Evolutionary conservation across 2,329 filamentous ascomycete genomes (phyloP).

Genomic region (Decorospora gaudefroyi): DNA sequence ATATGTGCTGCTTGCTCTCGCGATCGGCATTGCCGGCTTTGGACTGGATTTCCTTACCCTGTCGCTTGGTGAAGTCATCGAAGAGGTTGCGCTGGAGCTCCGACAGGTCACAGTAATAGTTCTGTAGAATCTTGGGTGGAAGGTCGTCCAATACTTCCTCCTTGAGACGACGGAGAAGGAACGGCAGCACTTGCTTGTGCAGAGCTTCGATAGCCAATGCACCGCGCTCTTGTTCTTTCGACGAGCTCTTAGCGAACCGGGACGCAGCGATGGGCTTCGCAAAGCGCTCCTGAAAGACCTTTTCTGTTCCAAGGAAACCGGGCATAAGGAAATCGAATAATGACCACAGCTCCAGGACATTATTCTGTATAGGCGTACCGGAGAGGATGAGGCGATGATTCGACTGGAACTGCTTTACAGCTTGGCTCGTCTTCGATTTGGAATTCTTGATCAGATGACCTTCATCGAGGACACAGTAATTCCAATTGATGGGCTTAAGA

Average conservation of each 20-base stretch:
- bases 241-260: conserved; percentile 94
- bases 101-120: conserved; percentile 98
- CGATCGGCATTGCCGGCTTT: conserved; percentile 81
- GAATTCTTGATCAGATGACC: conserved; percentile 99
- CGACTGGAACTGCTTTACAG: conserved; percentile 85
- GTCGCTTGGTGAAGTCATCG: conserved; percentile 93
- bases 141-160: conserved; percentile 96
- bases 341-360: conserved; percentile 95
- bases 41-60: conserved; percentile 82
- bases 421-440: conserved; percentile 91
- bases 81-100: conserved; percentile 94
- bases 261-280: conserved; percentile 94
- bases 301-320: conserved; percentile 92
- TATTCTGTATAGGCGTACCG: conserved; percentile 96
- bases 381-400: conserved; percentile 97
- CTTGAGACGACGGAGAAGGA: conserved; percentile 92
- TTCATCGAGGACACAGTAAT: conserved; percentile 96
- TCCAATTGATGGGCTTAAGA: conserved; percentile 84
- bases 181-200: conserved; percentile 96
- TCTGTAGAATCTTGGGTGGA: conserved; percentile 97
- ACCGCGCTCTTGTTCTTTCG: conserved; percentile 96
- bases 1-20: conserved; percentile 96
- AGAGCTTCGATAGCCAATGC: conserved; percentile 96
- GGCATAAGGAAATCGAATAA: conserved; percentile 99
- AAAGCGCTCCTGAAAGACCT: conserved; percentile 94